Conservation (phyloP, 306 rosid species). For the Quercus gilva region DNA sequence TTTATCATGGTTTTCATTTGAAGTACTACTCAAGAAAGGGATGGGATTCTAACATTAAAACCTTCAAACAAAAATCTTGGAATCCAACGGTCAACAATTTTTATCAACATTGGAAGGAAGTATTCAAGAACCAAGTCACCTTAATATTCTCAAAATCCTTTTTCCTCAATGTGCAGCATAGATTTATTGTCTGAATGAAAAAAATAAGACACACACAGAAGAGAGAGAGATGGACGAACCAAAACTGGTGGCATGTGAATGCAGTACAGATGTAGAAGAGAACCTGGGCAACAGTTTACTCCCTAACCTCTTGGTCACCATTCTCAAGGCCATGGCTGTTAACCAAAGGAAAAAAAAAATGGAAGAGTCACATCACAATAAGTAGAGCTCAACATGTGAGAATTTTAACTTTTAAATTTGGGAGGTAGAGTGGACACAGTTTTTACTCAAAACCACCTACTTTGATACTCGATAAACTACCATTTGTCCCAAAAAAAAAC, state of each 20-base stretch:
- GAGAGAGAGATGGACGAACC: slow-evolving; percentile 48
- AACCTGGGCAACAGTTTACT: slow-evolving; percentile 46
- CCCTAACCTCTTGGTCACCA: slow-evolving; percentile 44
- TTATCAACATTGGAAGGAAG: neutral
- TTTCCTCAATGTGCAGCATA: neutral
- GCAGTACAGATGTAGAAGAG: slow-evolving; percentile 50
- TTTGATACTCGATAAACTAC: too few species aligned
- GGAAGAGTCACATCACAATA: neutral
- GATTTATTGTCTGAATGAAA: neutral
- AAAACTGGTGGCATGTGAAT: slow-evolving; percentile 96
- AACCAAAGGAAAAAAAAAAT: neutral
- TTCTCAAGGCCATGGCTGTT: slow-evolving; percentile 68
- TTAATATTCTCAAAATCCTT: neutral
- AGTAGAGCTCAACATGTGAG: too few species aligned
- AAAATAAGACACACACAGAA: neutral
- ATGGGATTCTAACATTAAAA: neutral
- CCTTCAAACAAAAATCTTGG: neutral
- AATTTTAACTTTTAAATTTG: too few species aligned
- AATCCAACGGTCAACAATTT: neutral
- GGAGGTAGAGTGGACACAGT: too few species aligned
- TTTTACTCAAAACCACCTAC: too few species aligned
- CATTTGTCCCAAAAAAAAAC: too few species aligned
- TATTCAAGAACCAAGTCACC: neutral
- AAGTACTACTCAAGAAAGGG: neutral
- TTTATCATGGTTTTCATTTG: neutral